Percentiles rank a stretch among this genome's conserved stretches.
phyloP scores from a whole-genome alignment of 2,329 filamentous ascomycete genomes.

The Thielaviopsis populi region DNA sequence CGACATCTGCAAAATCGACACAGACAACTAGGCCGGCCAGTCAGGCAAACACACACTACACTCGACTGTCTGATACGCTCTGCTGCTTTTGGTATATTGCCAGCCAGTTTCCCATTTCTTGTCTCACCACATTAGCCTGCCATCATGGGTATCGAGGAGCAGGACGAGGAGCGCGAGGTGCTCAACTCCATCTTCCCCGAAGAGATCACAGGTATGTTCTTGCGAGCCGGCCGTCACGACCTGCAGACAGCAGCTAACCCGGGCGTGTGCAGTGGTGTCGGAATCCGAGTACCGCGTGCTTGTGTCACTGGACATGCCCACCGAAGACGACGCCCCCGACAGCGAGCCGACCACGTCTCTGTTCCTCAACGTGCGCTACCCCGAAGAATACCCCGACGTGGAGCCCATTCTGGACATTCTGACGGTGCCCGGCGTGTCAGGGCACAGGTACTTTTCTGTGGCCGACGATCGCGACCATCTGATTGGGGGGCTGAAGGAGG shows the following conservation, averaged over 20 bases:
- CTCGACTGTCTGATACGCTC: background rate
- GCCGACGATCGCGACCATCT: conserved; percentile 63
- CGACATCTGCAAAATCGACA: background rate
- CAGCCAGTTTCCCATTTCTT: background rate
- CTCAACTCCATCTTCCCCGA: conserved; percentile 97
- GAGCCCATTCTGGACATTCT: conserved; percentile 70
- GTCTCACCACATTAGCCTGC: background rate
- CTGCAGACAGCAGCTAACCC: background rate
- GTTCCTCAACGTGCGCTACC: conserved; percentile 66
- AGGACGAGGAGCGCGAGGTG: conserved; percentile 90
- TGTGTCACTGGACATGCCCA: conserved; percentile 64
- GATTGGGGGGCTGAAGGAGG: conserved; percentile 53
- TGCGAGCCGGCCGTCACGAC: no score
- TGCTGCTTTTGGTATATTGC: background rate
- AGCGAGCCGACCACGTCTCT: conserved; percentile 54
- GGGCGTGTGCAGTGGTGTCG: conserved; percentile 53
- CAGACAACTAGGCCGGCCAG: background rate
- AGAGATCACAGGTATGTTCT: conserved; percentile 66
- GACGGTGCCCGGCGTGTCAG: conserved; percentile 50
- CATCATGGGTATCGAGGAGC: conserved; percentile 63
- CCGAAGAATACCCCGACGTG: conserved; percentile 79
- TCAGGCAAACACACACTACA: background rate
- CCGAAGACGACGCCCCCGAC: conserved; percentile 44
- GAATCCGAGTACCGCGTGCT: conserved; percentile 79
- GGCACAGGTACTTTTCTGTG: conserved; percentile 62